Percentiles rank a stretch among this genome's conserved stretches.
Conservation (phyloP, 2,329 filamentous ascomycete species). For the Colletotrichum caudatum region DNA sequence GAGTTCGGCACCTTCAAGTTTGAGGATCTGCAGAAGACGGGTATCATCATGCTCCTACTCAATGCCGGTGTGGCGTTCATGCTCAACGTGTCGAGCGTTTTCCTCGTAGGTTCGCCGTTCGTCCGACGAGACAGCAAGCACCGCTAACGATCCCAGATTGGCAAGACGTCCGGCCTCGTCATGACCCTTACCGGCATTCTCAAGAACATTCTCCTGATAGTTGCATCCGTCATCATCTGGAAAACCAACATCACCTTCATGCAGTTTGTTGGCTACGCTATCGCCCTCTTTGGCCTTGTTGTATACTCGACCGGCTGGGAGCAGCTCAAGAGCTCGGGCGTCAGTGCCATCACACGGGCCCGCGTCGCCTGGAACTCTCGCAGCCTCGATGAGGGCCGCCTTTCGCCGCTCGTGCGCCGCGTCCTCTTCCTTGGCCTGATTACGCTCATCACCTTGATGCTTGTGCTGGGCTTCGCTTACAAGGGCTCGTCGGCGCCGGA, state of each 20-base stretch:
- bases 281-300: constrained; percentile 69
- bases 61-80: constrained; percentile 86
- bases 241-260: constrained; percentile 75
- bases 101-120: constrained; percentile 71
- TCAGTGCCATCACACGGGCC: constrained; percentile 36
- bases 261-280: constrained; percentile 82
- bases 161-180: constrained; percentile 87
- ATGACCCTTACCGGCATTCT: constrained; percentile 88
- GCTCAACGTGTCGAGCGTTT: constrained; percentile 87
- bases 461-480: constrained; percentile 42
- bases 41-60: constrained; percentile 72
- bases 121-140: too few relatives aligned
- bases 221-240: constrained; percentile 82
- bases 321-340: constrained; percentile 44
- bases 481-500: constrained; percentile 28
- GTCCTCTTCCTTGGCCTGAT: constrained; percentile 40
- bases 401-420: constrained; percentile 45
- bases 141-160: constrained; percentile 71
- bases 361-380: constrained; percentile 41
- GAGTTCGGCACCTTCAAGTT: constrained; percentile 76
- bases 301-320: constrained; percentile 62
- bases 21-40: constrained; percentile 74
- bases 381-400: constrained; percentile 42
- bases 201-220: constrained; percentile 87
- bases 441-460: constrained; percentile 41